Evolutionary conservation across 192 early-diverging fungal species (phyloP), one percentile per base, ranked within the genome.

Genomic region (Irineochytrium annulatum): DNA sequence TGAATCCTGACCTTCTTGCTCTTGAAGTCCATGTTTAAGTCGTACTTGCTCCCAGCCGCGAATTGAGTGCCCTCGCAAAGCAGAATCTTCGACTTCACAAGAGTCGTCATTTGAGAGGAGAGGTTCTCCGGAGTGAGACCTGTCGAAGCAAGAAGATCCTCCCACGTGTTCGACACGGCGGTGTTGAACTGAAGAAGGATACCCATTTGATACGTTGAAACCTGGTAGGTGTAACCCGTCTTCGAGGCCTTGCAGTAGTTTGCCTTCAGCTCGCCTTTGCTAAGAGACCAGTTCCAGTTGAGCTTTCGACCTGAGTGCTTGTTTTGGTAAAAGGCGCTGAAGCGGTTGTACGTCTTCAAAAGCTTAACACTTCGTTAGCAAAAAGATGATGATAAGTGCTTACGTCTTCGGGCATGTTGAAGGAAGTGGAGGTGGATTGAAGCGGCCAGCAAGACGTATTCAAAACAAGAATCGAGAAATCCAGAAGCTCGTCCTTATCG

Each of bases 211-310:
- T 87, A 96, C 1, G 88, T 90, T 3, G 89, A 88, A 3, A 90
- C 86, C 80, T 91, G 73, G 74, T 91, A 85, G 0, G 88, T 86
- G 70, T 88, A 91, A 0, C 86, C 83, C 3, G 83, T 74, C 56
- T 91, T 94, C 52, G 67, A 83, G 14, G 65, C 72, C 65, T 89
- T 91, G 32, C 86, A 72, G 68, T 91, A 94, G 62, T 85, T 89
- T n/a, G 92, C 87, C 68, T 92, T 92, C 43, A 98, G 69, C 67
- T 99, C 97, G 20, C 88, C 97, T 65, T 90, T 91, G 24, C 85
- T 87, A 28, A 92, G 69, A 66, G 94, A 87, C 78, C 93, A 94
- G 35, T 96, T 77, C 94, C 94, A 97, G 71, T 91, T 94, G 53
- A 99, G 73, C 67, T 93, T 92, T 35, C 93, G 86, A 1, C 90